Evolutionary conservation across 2,329 filamentous ascomycete genomes (phyloP).

Genomic region (Teratosphaeria pseudoeucalypti): DNA sequence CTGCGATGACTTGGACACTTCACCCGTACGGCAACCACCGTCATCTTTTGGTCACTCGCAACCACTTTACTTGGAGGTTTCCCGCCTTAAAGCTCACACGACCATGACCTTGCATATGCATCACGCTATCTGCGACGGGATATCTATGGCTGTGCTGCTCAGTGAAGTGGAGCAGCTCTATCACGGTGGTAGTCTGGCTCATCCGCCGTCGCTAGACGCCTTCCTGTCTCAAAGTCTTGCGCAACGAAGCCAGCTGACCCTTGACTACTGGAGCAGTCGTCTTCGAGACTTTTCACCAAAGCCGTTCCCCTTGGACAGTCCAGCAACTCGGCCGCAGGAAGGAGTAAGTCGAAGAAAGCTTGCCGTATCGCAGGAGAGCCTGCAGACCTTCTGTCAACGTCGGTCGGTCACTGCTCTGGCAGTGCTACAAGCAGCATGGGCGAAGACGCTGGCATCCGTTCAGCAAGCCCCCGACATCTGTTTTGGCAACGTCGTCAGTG

Average conservation of each 20-base stretch:
- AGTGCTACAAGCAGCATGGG: slow-evolving; percentile 64
- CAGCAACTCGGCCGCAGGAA: slow-evolving; percentile 7
- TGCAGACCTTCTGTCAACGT: slow-evolving; percentile 42
- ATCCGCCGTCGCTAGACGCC: slow-evolving; percentile 43
- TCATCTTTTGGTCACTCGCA: background rate
- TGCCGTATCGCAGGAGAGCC: background rate
- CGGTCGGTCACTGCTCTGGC: slow-evolving; percentile 51
- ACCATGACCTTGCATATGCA: slow-evolving; percentile 49
- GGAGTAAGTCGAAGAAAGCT: background rate
- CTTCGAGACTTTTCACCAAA: slow-evolving; percentile 44
- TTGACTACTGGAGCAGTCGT: slow-evolving; percentile 56
- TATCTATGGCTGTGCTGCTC: slow-evolving; percentile 60
- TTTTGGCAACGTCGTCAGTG: slow-evolving; percentile 79
- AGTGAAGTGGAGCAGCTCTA: slow-evolving; percentile 58
- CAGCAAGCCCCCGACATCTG: slow-evolving; percentile 56
- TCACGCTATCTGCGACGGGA: slow-evolving; percentile 79
- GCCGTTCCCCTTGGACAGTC: slow-evolving; percentile 21
- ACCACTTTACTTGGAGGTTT: background rate
- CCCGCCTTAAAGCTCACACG: background rate
- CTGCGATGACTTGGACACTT: background rate
- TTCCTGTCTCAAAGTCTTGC: slow-evolving; percentile 54
- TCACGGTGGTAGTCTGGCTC: slow-evolving; percentile 35
- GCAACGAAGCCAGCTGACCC: slow-evolving; percentile 38
- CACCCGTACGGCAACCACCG: background rate
- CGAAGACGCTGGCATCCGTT: slow-evolving; percentile 49